Evolutionary conservation across 2,329 filamentous ascomycete species (phyloP).

Genomic region (Chalaropsis thielavioides): DNA sequence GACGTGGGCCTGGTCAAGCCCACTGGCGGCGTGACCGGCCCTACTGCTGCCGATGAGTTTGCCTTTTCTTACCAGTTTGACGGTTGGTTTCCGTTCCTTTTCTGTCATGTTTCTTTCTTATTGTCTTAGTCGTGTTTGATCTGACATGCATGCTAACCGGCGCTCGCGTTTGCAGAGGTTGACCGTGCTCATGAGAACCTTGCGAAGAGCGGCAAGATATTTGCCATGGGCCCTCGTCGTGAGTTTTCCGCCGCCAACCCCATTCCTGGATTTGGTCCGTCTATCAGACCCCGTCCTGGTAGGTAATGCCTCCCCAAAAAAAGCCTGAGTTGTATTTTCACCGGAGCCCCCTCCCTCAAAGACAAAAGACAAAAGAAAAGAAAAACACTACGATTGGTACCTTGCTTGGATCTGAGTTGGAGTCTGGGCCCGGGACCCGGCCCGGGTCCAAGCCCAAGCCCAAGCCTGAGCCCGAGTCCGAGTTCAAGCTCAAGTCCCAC

Average conservation of each 20-base stretch:
- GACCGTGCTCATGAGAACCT: conserved; percentile 92
- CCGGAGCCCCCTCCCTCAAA: neutral
- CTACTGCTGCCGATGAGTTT: conserved; percentile 58
- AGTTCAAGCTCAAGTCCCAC: neutral
- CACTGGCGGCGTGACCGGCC: conserved; percentile 61
- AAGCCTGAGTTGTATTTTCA: neutral
- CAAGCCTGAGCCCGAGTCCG: neutral
- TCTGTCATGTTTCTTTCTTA: neutral
- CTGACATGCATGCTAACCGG: conserved; percentile 4
- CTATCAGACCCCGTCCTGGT: conserved; percentile 22
- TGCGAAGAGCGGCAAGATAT: conserved; percentile 91
- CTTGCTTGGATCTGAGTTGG: neutral
- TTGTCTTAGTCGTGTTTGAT: neutral
- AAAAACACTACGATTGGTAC: neutral
- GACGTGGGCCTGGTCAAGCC: conserved; percentile 12
- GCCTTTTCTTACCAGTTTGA: conserved; percentile 83
- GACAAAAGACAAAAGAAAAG: neutral
- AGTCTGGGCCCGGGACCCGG: neutral
- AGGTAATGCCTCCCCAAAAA: conserved; percentile 20
- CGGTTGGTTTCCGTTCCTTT: conserved; percentile 44
- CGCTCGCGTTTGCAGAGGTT: conserved; percentile 51
- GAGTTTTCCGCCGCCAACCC: conserved; percentile 53
- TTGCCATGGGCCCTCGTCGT: conserved; percentile 58
- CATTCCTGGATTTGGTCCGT: conserved; percentile 29
- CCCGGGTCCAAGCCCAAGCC: neutral